Evolutionary conservation across 1,284 basidiomycete genomes (phyloP), one percentile per base, ranked within the genome.

Genomic region (Xerocomus cyaneibrunnescens): DNA sequence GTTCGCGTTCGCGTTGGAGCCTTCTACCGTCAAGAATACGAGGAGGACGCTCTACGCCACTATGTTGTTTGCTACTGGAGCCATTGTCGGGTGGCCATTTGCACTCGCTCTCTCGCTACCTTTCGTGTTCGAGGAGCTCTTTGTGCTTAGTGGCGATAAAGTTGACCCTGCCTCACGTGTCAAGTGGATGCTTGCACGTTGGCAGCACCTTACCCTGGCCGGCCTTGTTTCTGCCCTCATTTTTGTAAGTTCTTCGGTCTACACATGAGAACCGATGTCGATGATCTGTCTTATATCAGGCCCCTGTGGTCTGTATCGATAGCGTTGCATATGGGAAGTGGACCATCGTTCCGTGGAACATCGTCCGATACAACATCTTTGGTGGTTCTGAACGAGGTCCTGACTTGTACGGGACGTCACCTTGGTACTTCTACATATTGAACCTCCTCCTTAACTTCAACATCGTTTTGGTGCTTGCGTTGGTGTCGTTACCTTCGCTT

Each of bases 391-490:
- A 80, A 50, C 81, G 87, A n/a, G 91, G 93, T 1, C 94, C 97
- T 12, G 82, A 89, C 51, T 81, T 99, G 17, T 99, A 98, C 68
- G 96, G 96, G 42, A 93, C 89, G n/a, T 89, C 90, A 50, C 91
- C 95, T 1, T 80, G 83, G 76, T 74, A 81, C 52, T 97, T 85
- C 72, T 97, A 97, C 74, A 59, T 95, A 57, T 72, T 81, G 61
- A 97, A 97, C 71, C 83, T 98, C 34, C 74, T 89, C 54, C 81
- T 99, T 60, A 98, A 97, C 76, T 97, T 98, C 80, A 98, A 98
- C 72, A 72, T 95, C 53, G 72, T 95, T 44, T 71, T 89, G 10
- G 85, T 86, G 0, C 79, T 98, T 41, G 93, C 95, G 0, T 74
- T 97, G 8, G 56, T 84, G 7, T 85, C 94, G 5, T 72, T 94